These are phyloP conservation scores for Amaranthus tricolor DNA, from an alignment of 179 eudicot species.

Conservation along the genomic window DNA sequence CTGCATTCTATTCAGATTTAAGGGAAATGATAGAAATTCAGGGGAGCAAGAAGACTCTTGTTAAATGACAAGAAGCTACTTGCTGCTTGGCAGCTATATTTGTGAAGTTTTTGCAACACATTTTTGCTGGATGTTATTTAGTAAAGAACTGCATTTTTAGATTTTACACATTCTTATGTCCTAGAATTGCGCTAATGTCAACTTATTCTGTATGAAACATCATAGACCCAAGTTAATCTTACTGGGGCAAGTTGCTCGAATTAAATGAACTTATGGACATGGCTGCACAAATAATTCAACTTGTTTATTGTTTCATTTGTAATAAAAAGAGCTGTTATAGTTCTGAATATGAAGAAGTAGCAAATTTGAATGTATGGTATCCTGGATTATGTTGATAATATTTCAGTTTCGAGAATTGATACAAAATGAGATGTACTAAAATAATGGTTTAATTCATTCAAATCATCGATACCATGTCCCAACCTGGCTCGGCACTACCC, in stretches of 20 bases:
- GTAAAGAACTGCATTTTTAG: constrained; percentile 13
- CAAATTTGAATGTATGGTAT: too few species aligned
- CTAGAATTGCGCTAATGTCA: constrained; percentile 13
- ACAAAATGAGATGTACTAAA: too few species aligned
- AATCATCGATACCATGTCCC: too few species aligned
- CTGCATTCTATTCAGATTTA: neutral
- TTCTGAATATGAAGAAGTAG: too few species aligned
- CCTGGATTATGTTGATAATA: too few species aligned
- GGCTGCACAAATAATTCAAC: too few species aligned
- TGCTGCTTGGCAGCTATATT: constrained; percentile 17
- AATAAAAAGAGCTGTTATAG: too few species aligned
- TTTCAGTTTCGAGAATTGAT: too few species aligned
- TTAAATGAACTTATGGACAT: neutral
- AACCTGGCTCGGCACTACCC: too few species aligned
- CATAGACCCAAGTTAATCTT: neutral
- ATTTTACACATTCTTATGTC: neutral
- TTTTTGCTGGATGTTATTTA: constrained; percentile 12
- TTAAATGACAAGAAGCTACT: constrained; percentile 5
- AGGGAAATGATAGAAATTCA: neutral
- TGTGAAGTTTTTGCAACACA: constrained; percentile 3
- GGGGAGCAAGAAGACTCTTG: constrained; percentile 17
- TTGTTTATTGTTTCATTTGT: too few species aligned
- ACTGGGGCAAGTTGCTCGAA: neutral
- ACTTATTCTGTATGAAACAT: neutral
- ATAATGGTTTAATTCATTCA: too few species aligned